These are phyloP conservation scores for Pyricularia pennisetigena DNA, from an alignment of 2,329 filamentous ascomycete species.

Conservation along the genomic window DNA sequence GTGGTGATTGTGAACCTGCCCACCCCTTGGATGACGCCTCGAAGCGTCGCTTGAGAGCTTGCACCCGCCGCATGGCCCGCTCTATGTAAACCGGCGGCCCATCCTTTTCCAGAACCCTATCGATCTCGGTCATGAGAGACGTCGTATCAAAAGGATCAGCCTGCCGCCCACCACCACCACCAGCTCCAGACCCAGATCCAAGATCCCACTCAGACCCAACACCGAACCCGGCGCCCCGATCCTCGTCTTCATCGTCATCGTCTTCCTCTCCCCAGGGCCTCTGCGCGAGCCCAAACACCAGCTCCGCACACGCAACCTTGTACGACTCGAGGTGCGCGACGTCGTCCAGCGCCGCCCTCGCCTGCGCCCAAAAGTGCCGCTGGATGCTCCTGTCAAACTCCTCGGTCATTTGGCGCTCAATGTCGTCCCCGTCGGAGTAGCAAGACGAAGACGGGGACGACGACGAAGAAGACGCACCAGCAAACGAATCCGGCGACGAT, in stretches of 20 bases:
- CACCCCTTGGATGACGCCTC: constrained; percentile 13
- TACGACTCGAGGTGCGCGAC: constrained; percentile 25
- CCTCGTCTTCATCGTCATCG: not conserved
- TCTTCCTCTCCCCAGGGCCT: not conserved
- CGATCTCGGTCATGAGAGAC: constrained; percentile 9
- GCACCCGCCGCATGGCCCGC: constrained; percentile 26
- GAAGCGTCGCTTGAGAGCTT: constrained; percentile 24
- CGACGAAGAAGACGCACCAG: not conserved
- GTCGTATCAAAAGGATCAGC: constrained; percentile 13
- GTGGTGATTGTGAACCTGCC: not conserved
- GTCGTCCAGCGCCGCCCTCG: constrained; percentile 23
- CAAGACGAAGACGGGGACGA: constrained; percentile 9
- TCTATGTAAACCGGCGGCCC: constrained; percentile 25
- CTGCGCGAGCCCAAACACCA: constrained; percentile 20
- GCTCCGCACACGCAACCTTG: constrained; percentile 24
- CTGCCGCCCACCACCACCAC: not conserved
- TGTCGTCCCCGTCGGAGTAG: not conserved
- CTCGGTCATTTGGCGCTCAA: constrained; percentile 11
- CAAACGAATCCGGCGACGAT: not conserved
- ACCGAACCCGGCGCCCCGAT: not conserved
- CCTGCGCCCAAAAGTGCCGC: constrained; percentile 26
- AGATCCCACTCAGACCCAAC: not conserved
- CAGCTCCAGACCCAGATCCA: not conserved
- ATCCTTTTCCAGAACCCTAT: constrained; percentile 13
- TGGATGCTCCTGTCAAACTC: constrained; percentile 28